phyloP scores from a whole-genome alignment of 257 asterid genomes.

The Lavandula angustifolia region DNA sequence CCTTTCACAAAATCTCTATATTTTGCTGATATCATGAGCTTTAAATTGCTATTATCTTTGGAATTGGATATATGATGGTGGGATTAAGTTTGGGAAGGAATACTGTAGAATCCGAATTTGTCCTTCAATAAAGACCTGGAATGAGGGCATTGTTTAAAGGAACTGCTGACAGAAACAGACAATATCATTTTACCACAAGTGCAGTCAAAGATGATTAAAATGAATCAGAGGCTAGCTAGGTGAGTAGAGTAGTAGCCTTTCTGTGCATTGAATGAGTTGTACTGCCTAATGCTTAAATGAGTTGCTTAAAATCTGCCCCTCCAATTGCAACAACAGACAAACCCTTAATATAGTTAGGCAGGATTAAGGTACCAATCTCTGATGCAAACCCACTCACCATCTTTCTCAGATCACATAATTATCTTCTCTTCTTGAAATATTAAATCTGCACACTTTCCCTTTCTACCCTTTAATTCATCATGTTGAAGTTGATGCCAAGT shows the following conservation, averaged over 20 bases:
- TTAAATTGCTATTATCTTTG: too few relatives aligned
- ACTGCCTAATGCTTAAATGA: constrained; percentile 19
- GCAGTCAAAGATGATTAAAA: constrained; percentile 38
- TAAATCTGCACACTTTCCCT: too few relatives aligned
- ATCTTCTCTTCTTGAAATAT: too few relatives aligned
- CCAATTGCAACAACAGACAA: constrained; percentile 22
- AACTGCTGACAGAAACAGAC: constrained; percentile 25
- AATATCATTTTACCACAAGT: constrained; percentile 16
- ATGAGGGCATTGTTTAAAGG: constrained; percentile 22
- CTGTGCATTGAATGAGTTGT: constrained; percentile 36
- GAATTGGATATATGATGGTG: neutral
- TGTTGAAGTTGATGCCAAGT: too few relatives aligned
- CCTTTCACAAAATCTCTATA: too few relatives aligned
- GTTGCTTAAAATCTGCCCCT: constrained; percentile 31
- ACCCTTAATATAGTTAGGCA: too few relatives aligned
- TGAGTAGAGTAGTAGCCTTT: constrained; percentile 30
- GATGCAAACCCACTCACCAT: too few relatives aligned
- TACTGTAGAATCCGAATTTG: constrained; percentile 7
- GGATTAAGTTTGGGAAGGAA: neutral
- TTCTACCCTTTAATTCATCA: too few relatives aligned
- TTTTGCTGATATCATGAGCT: too few relatives aligned
- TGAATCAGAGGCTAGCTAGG: constrained; percentile 7
- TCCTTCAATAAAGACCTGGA: constrained; percentile 26
- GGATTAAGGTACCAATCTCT: too few relatives aligned
- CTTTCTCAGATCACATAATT: too few relatives aligned